phyloP scores from a whole-genome alignment of 805 yeast species.

The Wickerhamiella lipophila region DNA sequence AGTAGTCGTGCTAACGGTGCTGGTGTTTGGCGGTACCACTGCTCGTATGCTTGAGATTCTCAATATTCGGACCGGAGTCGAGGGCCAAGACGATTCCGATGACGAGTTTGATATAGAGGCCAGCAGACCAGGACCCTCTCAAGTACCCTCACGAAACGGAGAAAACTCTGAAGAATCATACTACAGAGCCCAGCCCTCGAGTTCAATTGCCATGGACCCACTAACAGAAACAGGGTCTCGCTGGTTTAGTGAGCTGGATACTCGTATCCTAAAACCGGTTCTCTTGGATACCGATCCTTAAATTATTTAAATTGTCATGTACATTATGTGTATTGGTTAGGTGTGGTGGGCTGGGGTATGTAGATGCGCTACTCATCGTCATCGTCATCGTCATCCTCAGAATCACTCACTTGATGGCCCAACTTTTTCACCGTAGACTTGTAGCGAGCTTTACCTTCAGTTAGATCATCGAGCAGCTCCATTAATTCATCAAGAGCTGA shows the following conservation, averaged over 20 bases:
- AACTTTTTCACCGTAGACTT: slow-evolving; percentile 38
- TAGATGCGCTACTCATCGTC: too few relatives aligned
- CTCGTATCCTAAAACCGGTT: slow-evolving; percentile 84
- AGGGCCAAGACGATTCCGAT: slow-evolving; percentile 71
- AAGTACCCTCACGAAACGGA: neutral
- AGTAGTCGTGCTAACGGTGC: slow-evolving; percentile 91
- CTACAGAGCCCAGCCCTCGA: slow-evolving; percentile 5
- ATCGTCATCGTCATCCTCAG: slow-evolving; percentile 51
- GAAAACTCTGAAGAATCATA: neutral
- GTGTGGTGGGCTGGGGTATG: too few relatives aligned
- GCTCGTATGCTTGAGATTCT: slow-evolving; percentile 95
- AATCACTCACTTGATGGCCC: slow-evolving; percentile 60
- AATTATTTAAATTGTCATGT: slow-evolving; percentile 1
- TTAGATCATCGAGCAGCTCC: slow-evolving; percentile 64
- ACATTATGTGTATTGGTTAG: too few relatives aligned
- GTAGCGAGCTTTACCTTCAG: slow-evolving; percentile 50
- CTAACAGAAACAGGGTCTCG: slow-evolving; percentile 21
- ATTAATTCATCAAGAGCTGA: slow-evolving; percentile 61
- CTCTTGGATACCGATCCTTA: slow-evolving; percentile 43
- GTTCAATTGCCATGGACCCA: slow-evolving; percentile 8
- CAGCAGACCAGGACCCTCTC: slow-evolving; percentile 2
- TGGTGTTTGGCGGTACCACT: slow-evolving; percentile 94
- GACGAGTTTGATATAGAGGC: slow-evolving; percentile 92
- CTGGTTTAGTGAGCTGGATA: slow-evolving; percentile 92
- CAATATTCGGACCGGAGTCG: slow-evolving; percentile 83